Percentiles rank a stretch among this genome's conserved stretches.
Evolutionary conservation across 176 grass and related monocot genomes (phyloP).

Genomic region (Triticum turgidum): DNA sequence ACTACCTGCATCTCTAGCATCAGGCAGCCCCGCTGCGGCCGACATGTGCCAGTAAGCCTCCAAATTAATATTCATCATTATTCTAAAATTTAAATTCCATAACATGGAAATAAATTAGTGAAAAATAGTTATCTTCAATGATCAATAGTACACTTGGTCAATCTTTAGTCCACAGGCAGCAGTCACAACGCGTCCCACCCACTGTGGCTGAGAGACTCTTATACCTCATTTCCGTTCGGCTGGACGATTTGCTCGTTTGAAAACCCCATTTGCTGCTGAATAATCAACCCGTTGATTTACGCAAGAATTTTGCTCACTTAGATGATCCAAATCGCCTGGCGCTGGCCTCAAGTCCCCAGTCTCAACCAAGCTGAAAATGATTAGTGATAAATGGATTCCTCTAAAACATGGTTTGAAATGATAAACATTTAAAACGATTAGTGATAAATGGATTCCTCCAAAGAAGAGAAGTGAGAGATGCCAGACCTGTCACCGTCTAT

Average conservation of each 20-base stretch:
- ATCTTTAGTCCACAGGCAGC: too few species aligned
- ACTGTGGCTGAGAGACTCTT: too few species aligned
- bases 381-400: too few species aligned
- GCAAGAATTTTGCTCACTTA: too few species aligned
- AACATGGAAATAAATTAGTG: too few species aligned
- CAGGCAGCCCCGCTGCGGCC: not conserved
- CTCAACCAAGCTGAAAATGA: not conserved
- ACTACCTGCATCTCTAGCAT: not conserved
- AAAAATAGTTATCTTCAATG: too few species aligned
- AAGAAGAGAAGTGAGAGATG: not conserved
- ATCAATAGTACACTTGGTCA: too few species aligned
- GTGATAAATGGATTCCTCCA: not conserved
- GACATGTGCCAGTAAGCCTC: too few species aligned
- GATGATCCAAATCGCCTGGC: not conserved
- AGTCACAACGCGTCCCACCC: too few species aligned
- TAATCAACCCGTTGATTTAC: not conserved
- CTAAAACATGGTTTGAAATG: not conserved
- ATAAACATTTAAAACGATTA: too few species aligned
- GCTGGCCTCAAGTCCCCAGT: not conserved
- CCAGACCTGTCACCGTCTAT: not conserved
- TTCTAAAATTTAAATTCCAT: too few species aligned
- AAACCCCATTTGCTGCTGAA: not conserved
- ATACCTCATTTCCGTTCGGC: not conserved
- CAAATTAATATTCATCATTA: too few species aligned
- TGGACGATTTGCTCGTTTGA: not conserved